These are phyloP conservation scores for Blastomyces emzantsi DNA, from an alignment of 2,329 filamentous ascomycete genomes.

Conservation along the genomic window DNA sequence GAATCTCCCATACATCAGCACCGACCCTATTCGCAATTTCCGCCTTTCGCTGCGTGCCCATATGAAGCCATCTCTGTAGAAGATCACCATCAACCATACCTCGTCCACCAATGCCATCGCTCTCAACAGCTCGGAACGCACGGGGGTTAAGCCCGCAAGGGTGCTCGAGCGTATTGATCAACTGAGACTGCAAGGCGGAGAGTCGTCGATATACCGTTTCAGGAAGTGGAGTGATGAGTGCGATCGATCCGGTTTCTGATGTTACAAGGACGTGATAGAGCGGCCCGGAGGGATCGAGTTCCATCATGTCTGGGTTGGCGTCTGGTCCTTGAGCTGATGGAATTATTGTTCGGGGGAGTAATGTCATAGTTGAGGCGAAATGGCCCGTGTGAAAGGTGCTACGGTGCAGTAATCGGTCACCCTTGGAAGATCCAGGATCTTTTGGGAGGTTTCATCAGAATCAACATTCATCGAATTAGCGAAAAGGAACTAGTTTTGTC, in stretches of 20 bases:
- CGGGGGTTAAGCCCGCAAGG: slow-evolving; percentile 74
- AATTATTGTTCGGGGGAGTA: slow-evolving; percentile 58
- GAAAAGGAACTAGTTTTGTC: slow-evolving; percentile 30
- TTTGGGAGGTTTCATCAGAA: slow-evolving; percentile 6
- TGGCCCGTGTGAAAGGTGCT: slow-evolving; percentile 84
- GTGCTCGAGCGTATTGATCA: slow-evolving; percentile 66
- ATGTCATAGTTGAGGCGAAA: slow-evolving; percentile 61
- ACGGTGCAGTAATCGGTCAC: slow-evolving; percentile 75
- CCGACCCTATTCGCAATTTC: slow-evolving; percentile 71
- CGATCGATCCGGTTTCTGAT: slow-evolving; percentile 66
- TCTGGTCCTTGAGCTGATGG: slow-evolving; percentile 35
- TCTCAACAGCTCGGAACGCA: slow-evolving; percentile 56
- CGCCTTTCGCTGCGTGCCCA: slow-evolving; percentile 59
- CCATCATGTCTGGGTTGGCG: slow-evolving; percentile 32
- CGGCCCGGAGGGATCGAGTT: slow-evolving; percentile 18
- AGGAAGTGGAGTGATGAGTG: slow-evolving; percentile 65
- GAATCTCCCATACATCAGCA: slow-evolving; percentile 55
- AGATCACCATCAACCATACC: slow-evolving; percentile 72
- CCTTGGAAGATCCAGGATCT: slow-evolving; percentile 91
- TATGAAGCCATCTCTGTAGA: slow-evolving; percentile 63
- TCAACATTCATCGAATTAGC: slow-evolving; percentile 1
- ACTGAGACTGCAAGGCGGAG: slow-evolving; percentile 68
- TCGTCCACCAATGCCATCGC: slow-evolving; percentile 44
- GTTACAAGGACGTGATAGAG: slow-evolving; percentile 55
- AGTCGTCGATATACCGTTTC: slow-evolving; percentile 79